Evolutionary conservation across 2,329 filamentous ascomycete genomes (phyloP).

Genomic region (Pseudogymnoascus sp.): DNA sequence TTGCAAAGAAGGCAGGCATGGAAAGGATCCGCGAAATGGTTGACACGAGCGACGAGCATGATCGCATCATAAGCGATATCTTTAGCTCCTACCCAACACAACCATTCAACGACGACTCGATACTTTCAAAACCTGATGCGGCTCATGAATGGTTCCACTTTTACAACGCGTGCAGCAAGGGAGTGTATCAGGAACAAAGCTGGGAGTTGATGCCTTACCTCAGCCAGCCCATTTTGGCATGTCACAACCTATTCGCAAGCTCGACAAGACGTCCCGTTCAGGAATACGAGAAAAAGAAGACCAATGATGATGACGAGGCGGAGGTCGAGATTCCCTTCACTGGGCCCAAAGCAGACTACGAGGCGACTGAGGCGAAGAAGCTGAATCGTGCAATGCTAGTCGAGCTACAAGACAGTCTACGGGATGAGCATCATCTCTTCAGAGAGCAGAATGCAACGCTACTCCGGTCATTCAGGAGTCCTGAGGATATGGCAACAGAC

Average conservation of each 20-base stretch:
- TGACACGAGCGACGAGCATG: slow-evolving; percentile 69
- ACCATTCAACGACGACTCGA: slow-evolving; percentile 86
- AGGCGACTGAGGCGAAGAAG: slow-evolving; percentile 72
- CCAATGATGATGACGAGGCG: slow-evolving; percentile 34
- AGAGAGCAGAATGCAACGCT: slow-evolving; percentile 48
- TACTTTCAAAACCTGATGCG: slow-evolving; percentile 75
- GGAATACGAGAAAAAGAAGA: slow-evolving; percentile 41
- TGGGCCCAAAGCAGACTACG: slow-evolving; percentile 72
- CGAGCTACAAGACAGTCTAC: slow-evolving; percentile 62
- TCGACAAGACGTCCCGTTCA: slow-evolving; percentile 38
- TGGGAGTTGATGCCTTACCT: slow-evolving; percentile 90
- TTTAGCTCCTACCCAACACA: slow-evolving; percentile 80
- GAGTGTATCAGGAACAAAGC: slow-evolving; percentile 74
- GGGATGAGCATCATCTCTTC: slow-evolving; percentile 31
- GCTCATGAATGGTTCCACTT: slow-evolving; percentile 91
- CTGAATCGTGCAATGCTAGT: slow-evolving; percentile 67
- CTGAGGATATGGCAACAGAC: slow-evolving; percentile 69
- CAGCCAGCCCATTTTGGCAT: slow-evolving; percentile 76
- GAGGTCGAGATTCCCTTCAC: slow-evolving; percentile 63
- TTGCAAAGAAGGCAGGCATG: slow-evolving; percentile 63
- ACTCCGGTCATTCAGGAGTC: slow-evolving; percentile 67
- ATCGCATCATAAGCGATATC: slow-evolving; percentile 72
- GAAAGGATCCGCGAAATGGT: slow-evolving; percentile 66
- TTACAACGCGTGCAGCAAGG: slow-evolving; percentile 72
- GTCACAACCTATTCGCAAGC: slow-evolving; percentile 83